These are phyloP conservation scores for Trichophyton benhamiae DNA, from an alignment of 2,329 filamentous ascomycete genomes.

Conservation along the genomic window DNA sequence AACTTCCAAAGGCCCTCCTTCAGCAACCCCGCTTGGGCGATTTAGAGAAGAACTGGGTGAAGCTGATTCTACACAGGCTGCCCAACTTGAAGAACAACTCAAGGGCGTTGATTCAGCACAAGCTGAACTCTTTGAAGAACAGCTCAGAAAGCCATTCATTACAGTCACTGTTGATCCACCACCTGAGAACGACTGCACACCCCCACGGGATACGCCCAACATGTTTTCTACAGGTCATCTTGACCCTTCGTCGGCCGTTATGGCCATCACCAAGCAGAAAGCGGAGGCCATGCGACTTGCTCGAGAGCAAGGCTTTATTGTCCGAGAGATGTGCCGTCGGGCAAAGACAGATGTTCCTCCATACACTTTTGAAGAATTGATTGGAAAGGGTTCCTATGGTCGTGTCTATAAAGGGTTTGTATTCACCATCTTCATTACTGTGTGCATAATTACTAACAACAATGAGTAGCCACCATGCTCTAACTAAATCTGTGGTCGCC, in stretches of 20 bases:
- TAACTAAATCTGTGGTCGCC: constrained; percentile 34
- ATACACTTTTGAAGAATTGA: constrained; percentile 40
- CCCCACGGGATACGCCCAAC: neutral
- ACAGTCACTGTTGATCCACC: neutral
- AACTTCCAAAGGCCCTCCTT: too few relatives aligned
- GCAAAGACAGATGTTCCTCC: constrained; percentile 34
- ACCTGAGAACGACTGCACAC: neutral
- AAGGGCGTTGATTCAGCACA: neutral
- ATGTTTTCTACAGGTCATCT: constrained; percentile 25
- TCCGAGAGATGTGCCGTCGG: constrained; percentile 36
- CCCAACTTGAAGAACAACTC: neutral
- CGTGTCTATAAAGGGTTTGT: constrained; percentile 39
- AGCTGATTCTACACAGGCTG: neutral
- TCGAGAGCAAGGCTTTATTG: constrained; percentile 33
- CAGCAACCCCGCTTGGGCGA: neutral
- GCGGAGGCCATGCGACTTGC: constrained; percentile 38
- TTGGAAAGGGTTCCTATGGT: constrained; percentile 41
- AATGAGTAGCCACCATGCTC: constrained; percentile 22
- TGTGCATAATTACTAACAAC: constrained; percentile 3
- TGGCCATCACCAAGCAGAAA: constrained; percentile 37
- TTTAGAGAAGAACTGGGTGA: neutral
- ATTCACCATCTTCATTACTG: neutral
- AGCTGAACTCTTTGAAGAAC: neutral
- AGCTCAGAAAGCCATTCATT: neutral
- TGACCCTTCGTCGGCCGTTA: constrained; percentile 32